These are phyloP conservation scores for Umbelopsis ramanniana DNA, from an alignment of 192 early-diverging fungal species.

Conservation along the genomic window DNA sequence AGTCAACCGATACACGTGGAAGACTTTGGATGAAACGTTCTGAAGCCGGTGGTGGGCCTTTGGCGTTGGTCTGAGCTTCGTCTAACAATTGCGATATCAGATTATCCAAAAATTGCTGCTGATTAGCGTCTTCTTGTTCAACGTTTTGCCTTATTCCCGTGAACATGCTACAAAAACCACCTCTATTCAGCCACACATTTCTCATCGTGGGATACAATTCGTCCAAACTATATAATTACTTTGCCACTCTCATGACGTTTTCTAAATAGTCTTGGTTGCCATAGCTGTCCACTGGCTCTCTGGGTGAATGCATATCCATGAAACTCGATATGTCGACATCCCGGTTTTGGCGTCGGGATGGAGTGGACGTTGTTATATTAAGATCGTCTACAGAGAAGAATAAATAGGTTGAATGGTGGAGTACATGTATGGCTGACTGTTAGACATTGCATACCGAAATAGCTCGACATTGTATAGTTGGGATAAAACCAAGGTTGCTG, in stretches of 20 bases:
- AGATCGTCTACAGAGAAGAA: neutral
- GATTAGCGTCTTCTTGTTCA: constrained; percentile 33
- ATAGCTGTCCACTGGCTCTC: neutral
- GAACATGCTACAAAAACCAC: constrained; percentile 3
- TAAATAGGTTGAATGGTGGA: neutral
- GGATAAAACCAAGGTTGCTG: too few species aligned
- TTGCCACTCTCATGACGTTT: constrained; percentile 15
- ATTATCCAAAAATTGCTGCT: constrained; percentile 45
- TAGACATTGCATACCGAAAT: constrained; percentile 1
- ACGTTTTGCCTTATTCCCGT: constrained; percentile 18
- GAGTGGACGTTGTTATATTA: constrained; percentile 3
- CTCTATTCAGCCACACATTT: neutral
- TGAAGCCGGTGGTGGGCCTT: constrained; percentile 47
- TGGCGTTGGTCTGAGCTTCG: constrained; percentile 41
- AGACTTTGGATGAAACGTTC: constrained; percentile 39
- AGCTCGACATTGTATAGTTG: constrained; percentile 8
- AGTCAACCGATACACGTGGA: constrained; percentile 25
- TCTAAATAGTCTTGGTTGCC: constrained; percentile 20
- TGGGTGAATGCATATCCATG: constrained; percentile 5
- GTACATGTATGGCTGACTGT: neutral
- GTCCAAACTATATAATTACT: neutral
- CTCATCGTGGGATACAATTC: too few species aligned
- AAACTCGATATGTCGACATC: constrained; percentile 19
- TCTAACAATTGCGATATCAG: constrained; percentile 45
- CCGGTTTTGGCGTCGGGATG: constrained; percentile 5